A percentile compares a stretch with the other conserved stretches of the same genome.
These are phyloP conservation scores for Diaporthe caulivora DNA, from an alignment of 2,329 filamentous ascomycete species.

Conservation along the genomic window DNA sequence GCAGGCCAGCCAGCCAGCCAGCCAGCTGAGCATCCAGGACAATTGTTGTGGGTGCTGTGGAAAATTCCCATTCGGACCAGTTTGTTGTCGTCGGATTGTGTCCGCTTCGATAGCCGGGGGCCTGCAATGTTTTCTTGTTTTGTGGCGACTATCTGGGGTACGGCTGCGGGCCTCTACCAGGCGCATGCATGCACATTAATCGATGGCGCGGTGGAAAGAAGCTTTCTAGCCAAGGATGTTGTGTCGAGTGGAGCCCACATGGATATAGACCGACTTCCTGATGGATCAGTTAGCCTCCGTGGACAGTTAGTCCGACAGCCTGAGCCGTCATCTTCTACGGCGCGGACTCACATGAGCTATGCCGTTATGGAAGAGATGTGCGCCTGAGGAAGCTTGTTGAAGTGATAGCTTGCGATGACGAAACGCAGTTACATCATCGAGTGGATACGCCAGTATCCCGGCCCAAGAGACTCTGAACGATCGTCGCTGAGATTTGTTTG, in stretches of 20 bases:
- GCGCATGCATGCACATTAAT: neutral
- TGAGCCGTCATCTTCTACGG: neutral
- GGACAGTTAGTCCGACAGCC: neutral
- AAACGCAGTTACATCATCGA: neutral
- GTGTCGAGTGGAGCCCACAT: neutral
- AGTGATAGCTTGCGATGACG: slow-evolving; percentile 15
- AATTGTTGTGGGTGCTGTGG: neutral
- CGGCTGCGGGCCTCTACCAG: neutral
- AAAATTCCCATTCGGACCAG: neutral
- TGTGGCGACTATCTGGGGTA: slow-evolving; percentile 9
- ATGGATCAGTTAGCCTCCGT: neutral
- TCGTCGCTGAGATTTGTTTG: neutral
- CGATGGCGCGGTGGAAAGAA: slow-evolving; percentile 15
- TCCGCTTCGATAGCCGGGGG: neutral
- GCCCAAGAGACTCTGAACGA: neutral
- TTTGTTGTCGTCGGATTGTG: neutral
- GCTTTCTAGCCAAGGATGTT: slow-evolving; percentile 25
- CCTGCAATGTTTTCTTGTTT: neutral
- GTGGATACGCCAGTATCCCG: neutral
- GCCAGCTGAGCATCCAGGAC: neutral
- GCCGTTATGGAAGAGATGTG: neutral
- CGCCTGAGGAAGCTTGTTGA: neutral
- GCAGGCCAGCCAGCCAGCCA: too few species aligned
- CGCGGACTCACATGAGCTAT: neutral
- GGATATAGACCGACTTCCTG: slow-evolving; percentile 5